These are phyloP conservation scores for Jatropha curcas DNA, from an alignment of 345 rosid species.

Conservation along the genomic window DNA sequence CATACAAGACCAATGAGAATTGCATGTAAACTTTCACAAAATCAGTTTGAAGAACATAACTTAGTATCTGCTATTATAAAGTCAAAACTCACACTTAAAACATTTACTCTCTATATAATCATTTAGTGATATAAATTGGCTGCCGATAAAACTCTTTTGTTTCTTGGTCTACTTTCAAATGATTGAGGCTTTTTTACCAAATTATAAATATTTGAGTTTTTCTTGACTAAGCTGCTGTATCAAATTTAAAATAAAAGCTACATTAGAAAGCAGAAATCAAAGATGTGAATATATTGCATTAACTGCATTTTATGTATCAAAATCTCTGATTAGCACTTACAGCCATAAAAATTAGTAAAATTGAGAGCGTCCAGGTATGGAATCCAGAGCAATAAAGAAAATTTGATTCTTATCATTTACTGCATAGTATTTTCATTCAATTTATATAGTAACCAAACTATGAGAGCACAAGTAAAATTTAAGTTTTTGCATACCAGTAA, in stretches of 20 bases:
- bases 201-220: neutral
- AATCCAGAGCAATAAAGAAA: neutral
- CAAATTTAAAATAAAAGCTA: neutral
- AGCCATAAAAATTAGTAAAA: neutral
- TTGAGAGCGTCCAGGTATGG: neutral
- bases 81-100: neutral
- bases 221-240: neutral
- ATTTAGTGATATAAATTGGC: neutral
- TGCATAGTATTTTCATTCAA: neutral
- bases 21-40: neutral
- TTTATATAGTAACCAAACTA: neutral
- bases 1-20: neutral
- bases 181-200: neutral
- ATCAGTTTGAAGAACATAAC: neutral
- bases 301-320: neutral
- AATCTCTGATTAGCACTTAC: neutral
- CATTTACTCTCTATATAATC: neutral
- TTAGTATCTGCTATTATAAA: neutral
- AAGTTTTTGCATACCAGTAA: constrained; percentile 53
- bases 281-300: neutral
- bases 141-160: neutral
- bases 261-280: neutral
- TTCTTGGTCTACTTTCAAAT: neutral
- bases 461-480: neutral
- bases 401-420: neutral